phyloP scores from a whole-genome alignment of 2,329 filamentous ascomycete genomes.

The Aspergillus sp. region DNA sequence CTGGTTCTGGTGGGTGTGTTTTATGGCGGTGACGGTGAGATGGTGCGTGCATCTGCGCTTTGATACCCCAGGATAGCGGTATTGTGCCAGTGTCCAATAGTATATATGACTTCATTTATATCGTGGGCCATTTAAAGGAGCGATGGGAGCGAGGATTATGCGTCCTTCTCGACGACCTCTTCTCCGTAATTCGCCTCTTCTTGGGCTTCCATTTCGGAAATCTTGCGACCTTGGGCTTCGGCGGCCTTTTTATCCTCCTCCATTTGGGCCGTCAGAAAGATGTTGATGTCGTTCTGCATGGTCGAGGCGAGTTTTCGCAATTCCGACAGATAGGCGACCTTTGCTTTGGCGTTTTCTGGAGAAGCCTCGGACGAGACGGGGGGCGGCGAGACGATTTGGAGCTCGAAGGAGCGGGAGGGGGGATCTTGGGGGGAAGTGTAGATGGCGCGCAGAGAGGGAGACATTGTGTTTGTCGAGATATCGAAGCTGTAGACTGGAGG shows the following conservation, averaged over 20 bases:
- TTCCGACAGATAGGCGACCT: constrained; percentile 53
- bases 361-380: constrained; percentile 15
- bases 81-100: constrained; percentile 18
- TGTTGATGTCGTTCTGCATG: constrained; percentile 59
- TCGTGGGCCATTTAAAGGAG: constrained; percentile 5
- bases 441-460: constrained; percentile 21
- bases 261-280: constrained; percentile 60
- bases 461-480: not conserved
- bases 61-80: constrained; percentile 37
- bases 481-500: not conserved
- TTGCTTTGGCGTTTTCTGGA: constrained; percentile 33
- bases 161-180: constrained; percentile 68
- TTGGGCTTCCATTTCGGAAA: constrained; percentile 39
- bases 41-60: constrained; percentile 25
- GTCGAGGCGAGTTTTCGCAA: constrained; percentile 49
- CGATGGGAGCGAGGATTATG: constrained; percentile 24
- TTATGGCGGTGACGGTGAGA: constrained; percentile 10
- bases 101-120: constrained; percentile 9
- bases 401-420: constrained; percentile 30
- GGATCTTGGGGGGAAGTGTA: constrained; percentile 26
- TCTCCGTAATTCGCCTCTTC: constrained; percentile 73
- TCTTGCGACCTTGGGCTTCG: constrained; percentile 30
- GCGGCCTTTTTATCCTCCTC: constrained; percentile 54
- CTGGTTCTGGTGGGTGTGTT: constrained; percentile 11
- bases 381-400: constrained; percentile 24